Evolutionary conservation across 2,329 filamentous ascomycete genomes (phyloP), one percentile per base, ranked within the genome.

Genomic region (Xylogone sp.): DNA sequence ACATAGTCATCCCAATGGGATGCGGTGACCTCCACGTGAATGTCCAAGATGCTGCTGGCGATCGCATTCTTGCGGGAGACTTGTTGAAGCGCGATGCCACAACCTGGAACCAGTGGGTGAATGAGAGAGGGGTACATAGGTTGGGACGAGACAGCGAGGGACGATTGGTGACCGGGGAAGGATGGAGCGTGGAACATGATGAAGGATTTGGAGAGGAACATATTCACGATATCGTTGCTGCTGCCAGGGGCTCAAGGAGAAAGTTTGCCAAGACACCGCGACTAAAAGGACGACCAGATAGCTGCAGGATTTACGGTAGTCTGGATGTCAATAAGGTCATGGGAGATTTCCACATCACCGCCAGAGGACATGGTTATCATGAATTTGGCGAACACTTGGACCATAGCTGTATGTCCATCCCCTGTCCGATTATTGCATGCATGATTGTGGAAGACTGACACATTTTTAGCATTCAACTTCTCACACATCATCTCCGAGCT

Each of bases 261-360:
- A 87, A 85, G 66, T 86, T 84, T 73, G 78, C 81, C 31, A 92
- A 88, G 78, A 94, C 90, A 2, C 92, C 91, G 1, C 78, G 74
- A 53, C 64, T 94, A 18, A 65, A 50, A 46, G 57, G 58, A 20
- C 56, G 57, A 18, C 52, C 53, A 16, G 88, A 96, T 68, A 87
- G 88, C 56, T 99, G 94, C 69, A 83, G 94, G 45, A 84, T 99
- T 56, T 99, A 83, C 69, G 94, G 94, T 29, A 95, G 84, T 62
- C 70, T 99, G 68, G 88, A 96, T 60, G 81, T 95, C 59, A 99
- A 99, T 71, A 96, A 95, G 73, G 94, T 99, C 43, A 93, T 97
- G 71, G 94, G 93, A 3, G 93, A 99, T 69, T 97, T 99, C 67
- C 94, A 99, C 68, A 94, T 99, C 64, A 99, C 94, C 1, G 94